Evolutionary conservation across 1,284 basidiomycete genomes (phyloP).

Genomic region (Coniferiporia weirii): DNA sequence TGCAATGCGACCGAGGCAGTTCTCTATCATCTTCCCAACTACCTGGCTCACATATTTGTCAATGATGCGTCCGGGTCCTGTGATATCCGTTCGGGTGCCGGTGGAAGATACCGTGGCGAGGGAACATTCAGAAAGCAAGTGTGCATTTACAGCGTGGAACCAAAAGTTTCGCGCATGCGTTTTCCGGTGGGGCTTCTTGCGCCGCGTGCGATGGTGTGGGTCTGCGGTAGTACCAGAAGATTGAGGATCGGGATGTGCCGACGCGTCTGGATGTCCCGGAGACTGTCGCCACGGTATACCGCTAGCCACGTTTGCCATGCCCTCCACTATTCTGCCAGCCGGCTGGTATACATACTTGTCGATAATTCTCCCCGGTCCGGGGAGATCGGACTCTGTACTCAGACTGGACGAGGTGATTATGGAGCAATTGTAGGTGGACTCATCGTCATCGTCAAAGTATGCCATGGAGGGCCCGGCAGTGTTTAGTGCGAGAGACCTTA

Average conservation of each 20-base stretch:
- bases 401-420: not conserved
- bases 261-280: not conserved
- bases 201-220: not conserved
- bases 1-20: not conserved
- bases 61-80: not conserved
- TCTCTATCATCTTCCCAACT: not conserved
- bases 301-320: not conserved
- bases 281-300: not conserved
- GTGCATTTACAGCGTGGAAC: not conserved
- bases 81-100: not conserved
- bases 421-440: not conserved
- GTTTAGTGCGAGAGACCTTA: no score
- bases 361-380: not conserved
- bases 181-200: not conserved
- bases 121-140: not conserved
- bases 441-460: no score
- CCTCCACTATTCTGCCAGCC: not conserved
- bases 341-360: not conserved
- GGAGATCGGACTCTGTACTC: not conserved
- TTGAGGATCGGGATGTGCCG: not conserved
- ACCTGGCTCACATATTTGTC: not conserved
- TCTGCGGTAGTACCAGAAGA: not conserved
- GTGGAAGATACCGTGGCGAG: not conserved
- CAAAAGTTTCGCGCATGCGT: not conserved
- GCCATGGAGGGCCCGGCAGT: no score